Conservation (phyloP, 495 filamentous ascomycete genomes). For the Wilcoxina mikolae region DNA sequence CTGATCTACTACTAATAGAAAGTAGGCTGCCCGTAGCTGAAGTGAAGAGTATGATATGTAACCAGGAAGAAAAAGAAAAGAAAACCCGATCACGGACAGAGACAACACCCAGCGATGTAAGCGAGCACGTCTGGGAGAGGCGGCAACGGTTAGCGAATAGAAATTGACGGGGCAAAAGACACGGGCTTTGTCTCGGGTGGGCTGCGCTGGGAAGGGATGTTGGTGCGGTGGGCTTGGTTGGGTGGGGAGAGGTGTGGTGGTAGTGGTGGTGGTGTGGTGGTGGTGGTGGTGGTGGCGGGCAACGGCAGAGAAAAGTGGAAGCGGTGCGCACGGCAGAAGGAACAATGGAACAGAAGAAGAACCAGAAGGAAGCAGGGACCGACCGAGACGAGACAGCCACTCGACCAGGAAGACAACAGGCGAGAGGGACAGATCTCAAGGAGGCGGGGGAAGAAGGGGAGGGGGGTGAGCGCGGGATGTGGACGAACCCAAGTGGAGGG, state of each 20-base stretch:
- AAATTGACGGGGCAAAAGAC: constrained; percentile 18
- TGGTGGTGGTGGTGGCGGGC: not conserved
- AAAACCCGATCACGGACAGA: not conserved
- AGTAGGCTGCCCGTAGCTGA: constrained; percentile 10
- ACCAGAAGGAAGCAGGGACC: constrained; percentile 2
- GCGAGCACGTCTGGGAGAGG: not conserved
- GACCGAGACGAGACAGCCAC: not conserved
- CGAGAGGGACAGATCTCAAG: constrained; percentile 7
- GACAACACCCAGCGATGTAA: not conserved
- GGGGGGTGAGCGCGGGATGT: constrained; percentile 13
- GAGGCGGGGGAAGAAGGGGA: constrained; percentile 12
- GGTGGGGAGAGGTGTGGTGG: constrained; percentile 10
- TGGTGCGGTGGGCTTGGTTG: constrained; percentile 7
- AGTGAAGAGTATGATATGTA: not conserved
- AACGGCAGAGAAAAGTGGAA: constrained; percentile 8
- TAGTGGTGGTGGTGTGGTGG: constrained; percentile 16
- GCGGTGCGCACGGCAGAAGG: constrained; percentile 5
- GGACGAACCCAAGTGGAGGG: constrained; percentile 6
- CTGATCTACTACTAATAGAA: constrained; percentile 8
- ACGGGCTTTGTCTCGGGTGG: constrained; percentile 20
- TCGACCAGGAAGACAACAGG: constrained; percentile 14
- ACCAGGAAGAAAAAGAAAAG: not conserved
- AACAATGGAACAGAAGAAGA: constrained; percentile 9
- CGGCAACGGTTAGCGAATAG: constrained; percentile 25
- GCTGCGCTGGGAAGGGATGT: constrained; percentile 13